A percentile compares a stretch with the other conserved stretches of the same genome.
Evolutionary conservation across 176 grass and related monocot genomes (phyloP).

Genomic region (Oryza coarctata): DNA sequence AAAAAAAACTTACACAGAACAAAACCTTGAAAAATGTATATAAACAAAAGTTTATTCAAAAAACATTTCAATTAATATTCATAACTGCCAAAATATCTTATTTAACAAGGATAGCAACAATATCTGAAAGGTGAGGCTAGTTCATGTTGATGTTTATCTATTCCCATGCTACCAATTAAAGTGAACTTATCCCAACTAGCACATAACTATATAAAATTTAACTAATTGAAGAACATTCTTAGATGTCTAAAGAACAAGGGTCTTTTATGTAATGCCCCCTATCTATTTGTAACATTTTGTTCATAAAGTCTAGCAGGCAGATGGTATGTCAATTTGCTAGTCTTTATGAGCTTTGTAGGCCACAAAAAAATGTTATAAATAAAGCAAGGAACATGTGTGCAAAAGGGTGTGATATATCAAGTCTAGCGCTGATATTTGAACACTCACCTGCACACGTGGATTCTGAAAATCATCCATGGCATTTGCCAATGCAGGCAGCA

Average conservation of each 20-base stretch:
- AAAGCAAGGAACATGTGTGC: neutral
- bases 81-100: neutral
- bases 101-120: neutral
- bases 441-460: slow-evolving; percentile 81
- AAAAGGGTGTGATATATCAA: neutral
- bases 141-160: neutral
- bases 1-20: neutral
- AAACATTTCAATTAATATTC: neutral
- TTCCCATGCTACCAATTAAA: neutral
- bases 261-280: neutral
- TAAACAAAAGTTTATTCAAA: neutral
- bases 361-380: neutral
- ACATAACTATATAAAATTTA: neutral
- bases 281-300: neutral
- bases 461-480: slow-evolving; percentile 99
- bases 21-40: neutral
- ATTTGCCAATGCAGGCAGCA: slow-evolving; percentile 83
- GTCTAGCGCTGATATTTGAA: slow-evolving; percentile 20
- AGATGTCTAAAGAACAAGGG: neutral
- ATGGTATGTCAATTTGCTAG: neutral
- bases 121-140: neutral
- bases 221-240: slow-evolving; percentile 1
- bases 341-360: neutral
- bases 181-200: neutral
- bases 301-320: neutral